A percentile compares a stretch with the other conserved stretches of the same genome.
These are phyloP conservation scores for Annulohypoxylon stygium DNA, from an alignment of 495 filamentous ascomycete species.

Conservation along the genomic window DNA sequence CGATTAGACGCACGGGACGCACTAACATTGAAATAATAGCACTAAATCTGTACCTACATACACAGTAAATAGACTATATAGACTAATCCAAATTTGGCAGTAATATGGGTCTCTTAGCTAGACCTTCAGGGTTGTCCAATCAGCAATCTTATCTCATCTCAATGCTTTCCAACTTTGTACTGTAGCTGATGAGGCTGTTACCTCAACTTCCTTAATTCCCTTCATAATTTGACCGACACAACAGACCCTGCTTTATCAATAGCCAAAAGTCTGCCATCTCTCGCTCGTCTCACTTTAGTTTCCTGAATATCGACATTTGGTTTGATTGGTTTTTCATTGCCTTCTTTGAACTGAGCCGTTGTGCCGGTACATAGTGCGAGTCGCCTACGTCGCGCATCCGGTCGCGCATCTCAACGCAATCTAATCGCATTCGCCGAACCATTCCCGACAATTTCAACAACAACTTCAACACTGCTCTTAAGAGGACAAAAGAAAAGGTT, in stretches of 20 bases:
- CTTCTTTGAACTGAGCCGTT: background rate
- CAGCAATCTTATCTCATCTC: background rate
- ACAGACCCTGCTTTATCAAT: background rate
- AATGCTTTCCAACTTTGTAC: background rate
- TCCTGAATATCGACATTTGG: constrained; percentile 19
- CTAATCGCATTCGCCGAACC: background rate
- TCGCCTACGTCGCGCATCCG: background rate
- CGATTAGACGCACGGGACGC: background rate
- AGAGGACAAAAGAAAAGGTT: background rate
- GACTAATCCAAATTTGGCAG: too few relatives aligned
- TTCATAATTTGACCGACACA: background rate
- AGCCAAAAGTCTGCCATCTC: background rate
- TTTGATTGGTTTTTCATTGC: background rate
- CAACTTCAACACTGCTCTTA: background rate
- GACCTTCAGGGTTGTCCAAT: background rate
- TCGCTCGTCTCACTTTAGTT: background rate
- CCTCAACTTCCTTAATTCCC: constrained; percentile 19
- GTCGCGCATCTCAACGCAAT: background rate
- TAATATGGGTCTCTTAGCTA: too few relatives aligned
- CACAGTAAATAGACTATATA: too few relatives aligned
- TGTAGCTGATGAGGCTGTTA: constrained; percentile 21
- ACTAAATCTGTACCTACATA: too few relatives aligned
- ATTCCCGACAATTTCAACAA: background rate
- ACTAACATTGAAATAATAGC: too few relatives aligned
- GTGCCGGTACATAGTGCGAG: background rate